Evolutionary conservation across 2,329 filamentous ascomycete genomes (phyloP).

Genomic region (Clonostachys chloroleuca): DNA sequence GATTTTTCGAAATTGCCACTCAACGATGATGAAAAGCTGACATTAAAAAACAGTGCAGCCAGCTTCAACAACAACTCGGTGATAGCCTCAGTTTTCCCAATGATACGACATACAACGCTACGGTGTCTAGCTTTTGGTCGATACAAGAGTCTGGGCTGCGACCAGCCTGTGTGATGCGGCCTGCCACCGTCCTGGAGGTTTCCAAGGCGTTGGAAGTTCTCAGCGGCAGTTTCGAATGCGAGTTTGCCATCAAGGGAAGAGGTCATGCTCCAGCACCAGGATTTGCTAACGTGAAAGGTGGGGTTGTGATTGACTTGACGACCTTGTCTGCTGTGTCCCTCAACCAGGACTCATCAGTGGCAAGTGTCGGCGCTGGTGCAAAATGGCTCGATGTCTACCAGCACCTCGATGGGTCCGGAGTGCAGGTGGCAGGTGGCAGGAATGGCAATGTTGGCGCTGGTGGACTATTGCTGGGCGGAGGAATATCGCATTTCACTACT

Average conservation of each 20-base stretch:
- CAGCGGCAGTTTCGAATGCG: too few relatives aligned
- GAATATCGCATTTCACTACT: conserved; percentile 12
- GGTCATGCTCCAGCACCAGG: conserved; percentile 52
- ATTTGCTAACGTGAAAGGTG: conserved; percentile 42
- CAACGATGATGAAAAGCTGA: too few relatives aligned
- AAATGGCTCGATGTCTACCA: conserved; percentile 33
- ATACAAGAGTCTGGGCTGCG: too few relatives aligned
- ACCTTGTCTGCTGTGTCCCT: conserved; percentile 33
- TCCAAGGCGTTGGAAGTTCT: too few relatives aligned
- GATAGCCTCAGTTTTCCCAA: too few relatives aligned
- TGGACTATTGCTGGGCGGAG: conserved; percentile 15
- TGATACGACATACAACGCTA: too few relatives aligned
- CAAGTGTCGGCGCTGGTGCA: conserved; percentile 39
- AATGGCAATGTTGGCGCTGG: conserved; percentile 10
- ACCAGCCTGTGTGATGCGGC: too few relatives aligned
- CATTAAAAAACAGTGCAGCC: too few relatives aligned
- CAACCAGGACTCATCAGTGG: conserved; percentile 25
- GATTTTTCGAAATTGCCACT: too few relatives aligned
- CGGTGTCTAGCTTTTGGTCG: too few relatives aligned
- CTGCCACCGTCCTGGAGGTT: too few relatives aligned
- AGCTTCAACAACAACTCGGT: too few relatives aligned
- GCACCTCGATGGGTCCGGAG: conserved; percentile 29
- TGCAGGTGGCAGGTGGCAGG: background rate
- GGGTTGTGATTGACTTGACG: conserved; percentile 42
- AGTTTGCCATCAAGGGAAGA: conserved; percentile 51